Evolutionary conservation across 2,329 filamentous ascomycete species (phyloP), one percentile per base, ranked within the genome.

Genomic region (Monilinia aucupariae): DNA sequence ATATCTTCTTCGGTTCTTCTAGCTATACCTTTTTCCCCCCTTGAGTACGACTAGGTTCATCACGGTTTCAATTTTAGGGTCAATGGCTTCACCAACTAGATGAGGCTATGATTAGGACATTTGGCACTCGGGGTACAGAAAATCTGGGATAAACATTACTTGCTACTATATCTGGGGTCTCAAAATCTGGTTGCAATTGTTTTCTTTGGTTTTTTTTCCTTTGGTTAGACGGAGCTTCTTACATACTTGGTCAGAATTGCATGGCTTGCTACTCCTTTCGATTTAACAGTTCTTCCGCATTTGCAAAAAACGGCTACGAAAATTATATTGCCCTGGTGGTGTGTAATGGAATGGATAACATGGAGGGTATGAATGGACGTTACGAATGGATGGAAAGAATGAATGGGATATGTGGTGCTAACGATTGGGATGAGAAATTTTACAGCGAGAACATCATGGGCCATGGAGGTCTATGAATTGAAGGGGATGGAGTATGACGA

Each of bases 261-360:
- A 48, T 49, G 17, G 37, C 32, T 20, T 47, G 41, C 51, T 45
- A 48, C 39, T 56, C 30, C 48, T 41, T 49, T 47, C 41, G 25
- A n/a, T 30, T 37, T 30, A 5, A 30, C 13, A 4, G 8, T 25
- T 47, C 22, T 47, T 47, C 22, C 37, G 41, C 54, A 34, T 47
- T 25, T 56, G 5, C 54, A 58, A n/a, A 58, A 58, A 47, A 48
- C 20, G 25, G 27, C 27, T 12, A 25, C n/a, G 51, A 43, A 48
- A 4, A 50, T 34, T 58, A 62, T 58, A 48, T 41, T 52, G 52
- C 60, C 60, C 34, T 15, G 45, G 51, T 41, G 60, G 45, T 50
- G 39, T 62, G n/a, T 58, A 58, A 58, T 62, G 27, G 43, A 8
- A 39, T 25, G 10, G 27, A 20, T 20, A 30, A 3, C 10, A 13